Evolutionary conservation across 371 early-diverging fungal genomes (phyloP).

Genomic region (Polyrhizophydium stewartii): DNA sequence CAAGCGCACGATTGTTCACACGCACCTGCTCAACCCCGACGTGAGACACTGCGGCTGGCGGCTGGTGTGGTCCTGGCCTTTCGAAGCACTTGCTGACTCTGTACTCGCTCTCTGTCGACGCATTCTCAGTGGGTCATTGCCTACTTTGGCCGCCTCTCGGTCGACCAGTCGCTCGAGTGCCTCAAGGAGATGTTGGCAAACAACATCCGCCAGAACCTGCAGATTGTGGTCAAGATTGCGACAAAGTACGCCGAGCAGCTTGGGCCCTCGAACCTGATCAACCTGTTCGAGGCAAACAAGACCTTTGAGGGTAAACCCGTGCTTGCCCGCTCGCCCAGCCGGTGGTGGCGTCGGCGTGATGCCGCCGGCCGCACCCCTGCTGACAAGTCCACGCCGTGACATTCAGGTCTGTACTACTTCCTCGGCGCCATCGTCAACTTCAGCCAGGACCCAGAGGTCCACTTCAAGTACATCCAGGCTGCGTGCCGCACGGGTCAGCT

Average conservation of each 20-base stretch:
- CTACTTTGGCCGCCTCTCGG: constrained; percentile 92
- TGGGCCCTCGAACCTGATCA: constrained; percentile 80
- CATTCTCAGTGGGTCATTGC: constrained; percentile 64
- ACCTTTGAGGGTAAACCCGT: constrained; percentile 77
- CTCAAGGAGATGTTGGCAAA: constrained; percentile 81
- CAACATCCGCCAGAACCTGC: constrained; percentile 92
- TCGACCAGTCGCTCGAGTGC: constrained; percentile 91
- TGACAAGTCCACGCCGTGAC: no score
- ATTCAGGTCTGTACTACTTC: constrained; percentile 79
- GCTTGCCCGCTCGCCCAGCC: no score
- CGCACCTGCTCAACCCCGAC: constrained; percentile 76
- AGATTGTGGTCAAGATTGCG: constrained; percentile 90
- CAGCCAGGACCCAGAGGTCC: constrained; percentile 90
- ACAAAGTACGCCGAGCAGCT: constrained; percentile 95
- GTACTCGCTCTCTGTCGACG: neutral
- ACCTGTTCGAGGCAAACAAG: constrained; percentile 86
- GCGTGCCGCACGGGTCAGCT: constrained; percentile 89
- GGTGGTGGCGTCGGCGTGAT: no score
- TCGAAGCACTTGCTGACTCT: neutral
- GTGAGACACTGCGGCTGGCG: constrained; percentile 26
- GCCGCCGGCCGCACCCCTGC: no score
- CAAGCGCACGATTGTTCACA: constrained; percentile 91
- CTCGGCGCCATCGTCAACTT: constrained; percentile 92
- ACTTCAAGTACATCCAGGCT: constrained; percentile 97
- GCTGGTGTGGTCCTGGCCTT: neutral